A percentile compares a stretch with the other conserved stretches of the same genome.
These are phyloP conservation scores for Meira nashicola DNA, from an alignment of 1,284 basidiomycete species.

Conservation along the genomic window DNA sequence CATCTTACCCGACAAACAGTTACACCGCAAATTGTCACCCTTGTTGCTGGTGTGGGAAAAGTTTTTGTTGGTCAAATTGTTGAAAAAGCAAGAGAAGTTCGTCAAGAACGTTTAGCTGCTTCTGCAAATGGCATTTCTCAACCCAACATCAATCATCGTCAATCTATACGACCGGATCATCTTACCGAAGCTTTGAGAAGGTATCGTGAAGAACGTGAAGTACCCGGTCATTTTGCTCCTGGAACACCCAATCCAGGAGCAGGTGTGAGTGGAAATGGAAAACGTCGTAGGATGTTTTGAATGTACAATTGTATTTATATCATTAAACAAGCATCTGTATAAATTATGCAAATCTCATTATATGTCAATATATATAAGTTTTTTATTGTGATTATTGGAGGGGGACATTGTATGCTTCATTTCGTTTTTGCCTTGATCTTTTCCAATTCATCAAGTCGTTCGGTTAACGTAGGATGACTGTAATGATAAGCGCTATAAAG, in stretches of 20 bases:
- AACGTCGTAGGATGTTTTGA: constrained; percentile 41
- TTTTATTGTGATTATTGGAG: neutral
- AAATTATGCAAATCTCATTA: neutral
- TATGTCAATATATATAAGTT: neutral
- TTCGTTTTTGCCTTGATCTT: neutral
- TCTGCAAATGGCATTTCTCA: too few species aligned
- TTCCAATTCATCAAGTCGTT: constrained; percentile 27
- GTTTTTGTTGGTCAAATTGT: constrained; percentile 89
- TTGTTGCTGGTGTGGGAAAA: constrained; percentile 80
- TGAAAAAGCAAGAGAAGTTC: constrained; percentile 77
- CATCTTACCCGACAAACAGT: constrained; percentile 71
- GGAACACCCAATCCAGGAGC: constrained; percentile 31
- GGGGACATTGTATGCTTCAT: neutral
- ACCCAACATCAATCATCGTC: constrained; percentile 60
- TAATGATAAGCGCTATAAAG: constrained; percentile 50
- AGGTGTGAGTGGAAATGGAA: constrained; percentile 28
- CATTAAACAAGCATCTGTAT: neutral
- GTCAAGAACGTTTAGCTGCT: constrained; percentile 60
- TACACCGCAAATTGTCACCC: constrained; percentile 76
- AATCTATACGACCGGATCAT: constrained; percentile 77
- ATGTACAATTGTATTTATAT: constrained; percentile 1
- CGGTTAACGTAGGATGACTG: constrained; percentile 46
- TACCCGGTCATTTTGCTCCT: constrained; percentile 44
- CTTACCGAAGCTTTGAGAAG: constrained; percentile 77
- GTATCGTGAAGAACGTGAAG: constrained; percentile 71